Evolutionary conservation across 768 basidiomycete genomes (phyloP).

Genomic region (Kwoniella mangroviensis): DNA sequence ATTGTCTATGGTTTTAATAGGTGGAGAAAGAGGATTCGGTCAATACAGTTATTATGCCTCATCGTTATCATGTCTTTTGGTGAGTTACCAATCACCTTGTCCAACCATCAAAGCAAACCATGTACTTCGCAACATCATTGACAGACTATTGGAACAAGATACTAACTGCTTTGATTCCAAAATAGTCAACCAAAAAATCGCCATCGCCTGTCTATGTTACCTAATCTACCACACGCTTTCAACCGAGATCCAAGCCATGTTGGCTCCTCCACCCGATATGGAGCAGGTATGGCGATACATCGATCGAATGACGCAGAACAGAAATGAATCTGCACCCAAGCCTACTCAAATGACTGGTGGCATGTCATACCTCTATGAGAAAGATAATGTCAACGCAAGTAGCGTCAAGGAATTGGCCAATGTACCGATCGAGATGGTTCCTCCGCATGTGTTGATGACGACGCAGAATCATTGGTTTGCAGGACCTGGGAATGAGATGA

Average conservation of each 20-base stretch:
- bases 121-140: neutral
- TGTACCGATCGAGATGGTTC: constrained; percentile 44
- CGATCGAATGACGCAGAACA: constrained; percentile 9
- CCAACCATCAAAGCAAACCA: neutral
- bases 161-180: neutral
- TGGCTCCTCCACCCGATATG: constrained; percentile 33
- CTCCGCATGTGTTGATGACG: constrained; percentile 48
- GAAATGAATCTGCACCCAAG: constrained; percentile 17
- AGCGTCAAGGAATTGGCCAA: constrained; percentile 24
- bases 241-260: constrained; percentile 31
- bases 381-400: constrained; percentile 8
- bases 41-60: constrained; percentile 39
- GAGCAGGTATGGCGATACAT: constrained; percentile 14
- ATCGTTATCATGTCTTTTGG: constrained; percentile 40
- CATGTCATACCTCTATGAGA: constrained; percentile 50
- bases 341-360: constrained; percentile 33
- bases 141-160: neutral
- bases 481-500: constrained; percentile 35
- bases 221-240: constrained; percentile 34
- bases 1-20: constrained; percentile 11
- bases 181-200: constrained; percentile 29
- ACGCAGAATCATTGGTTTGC: constrained; percentile 42
- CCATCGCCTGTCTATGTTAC: constrained; percentile 26
- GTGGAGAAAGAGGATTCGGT: constrained; percentile 48
- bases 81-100: constrained; percentile 22